phyloP scores from a whole-genome alignment of 306 rosid species.

The Phaseolus lunatus region DNA sequence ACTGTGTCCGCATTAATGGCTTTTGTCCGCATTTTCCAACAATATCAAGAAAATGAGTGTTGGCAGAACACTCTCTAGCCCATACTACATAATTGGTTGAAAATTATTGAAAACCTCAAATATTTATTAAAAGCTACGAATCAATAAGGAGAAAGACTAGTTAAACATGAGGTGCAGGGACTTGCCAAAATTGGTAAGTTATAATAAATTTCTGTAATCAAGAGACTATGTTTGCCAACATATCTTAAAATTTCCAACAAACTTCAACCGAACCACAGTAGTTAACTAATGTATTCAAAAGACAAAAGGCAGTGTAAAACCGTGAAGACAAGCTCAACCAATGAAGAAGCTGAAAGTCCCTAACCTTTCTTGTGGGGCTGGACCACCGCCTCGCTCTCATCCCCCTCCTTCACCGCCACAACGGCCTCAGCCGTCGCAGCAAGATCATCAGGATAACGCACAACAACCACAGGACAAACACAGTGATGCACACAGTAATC shows the following conservation, averaged over 20 bases:
- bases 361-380: constrained; percentile 69
- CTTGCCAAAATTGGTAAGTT: too few species aligned
- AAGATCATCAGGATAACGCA: constrained; percentile 81
- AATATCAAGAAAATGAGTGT: too few species aligned
- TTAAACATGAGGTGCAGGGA: too few species aligned
- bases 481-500: constrained; percentile 97
- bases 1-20: too few species aligned
- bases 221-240: not conserved
- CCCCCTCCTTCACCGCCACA: constrained; percentile 52
- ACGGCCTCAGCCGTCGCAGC: constrained; percentile 40
- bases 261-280: not conserved
- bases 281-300: not conserved
- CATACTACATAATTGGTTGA: too few species aligned
- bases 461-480: constrained; percentile 94
- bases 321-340: constrained; percentile 12
- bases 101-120: too few species aligned
- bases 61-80: too few species aligned
- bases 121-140: not conserved
- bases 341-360: not conserved
- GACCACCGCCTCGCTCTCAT: constrained; percentile 54
- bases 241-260: not conserved
- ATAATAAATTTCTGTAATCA: too few species aligned
- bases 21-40: too few species aligned
- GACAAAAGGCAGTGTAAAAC: not conserved
- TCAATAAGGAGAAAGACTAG: not conserved